Evolutionary conservation across 2,329 filamentous ascomycete species (phyloP).

Genomic region (Trichothecium roseum): DNA sequence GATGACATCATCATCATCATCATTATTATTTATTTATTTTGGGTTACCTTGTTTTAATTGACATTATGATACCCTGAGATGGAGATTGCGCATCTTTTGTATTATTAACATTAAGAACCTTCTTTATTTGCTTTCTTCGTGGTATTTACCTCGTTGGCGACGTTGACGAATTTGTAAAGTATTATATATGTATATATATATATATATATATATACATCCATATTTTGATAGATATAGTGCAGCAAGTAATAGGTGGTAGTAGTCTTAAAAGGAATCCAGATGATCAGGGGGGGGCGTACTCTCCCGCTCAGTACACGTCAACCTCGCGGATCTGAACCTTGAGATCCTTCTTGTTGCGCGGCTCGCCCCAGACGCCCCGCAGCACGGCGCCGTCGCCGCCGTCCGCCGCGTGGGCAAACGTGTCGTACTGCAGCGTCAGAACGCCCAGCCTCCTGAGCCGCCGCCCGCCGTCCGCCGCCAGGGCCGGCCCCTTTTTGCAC

Average conservation of each 20-base stretch:
- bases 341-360: constrained; percentile 12
- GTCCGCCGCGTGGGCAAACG: constrained; percentile 11
- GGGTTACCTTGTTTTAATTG: background rate
- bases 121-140: too few relatives aligned
- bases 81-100: background rate
- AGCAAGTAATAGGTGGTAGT: background rate
- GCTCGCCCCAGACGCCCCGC: constrained; percentile 9
- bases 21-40: background rate
- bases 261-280: background rate
- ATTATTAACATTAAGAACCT: background rate
- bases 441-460: constrained; percentile 1
- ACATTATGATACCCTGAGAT: too few relatives aligned
- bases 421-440: constrained; percentile 9
- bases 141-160: too few relatives aligned
- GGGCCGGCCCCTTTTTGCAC: constrained; percentile 10
- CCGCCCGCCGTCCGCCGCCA: background rate
- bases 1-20: constrained; percentile 3
- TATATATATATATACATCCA: background rate
- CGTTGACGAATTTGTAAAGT: background rate
- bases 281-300: background rate
- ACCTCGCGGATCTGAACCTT: constrained; percentile 19
- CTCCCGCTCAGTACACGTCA: constrained; percentile 20
- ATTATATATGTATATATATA: background rate
- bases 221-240: background rate
- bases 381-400: constrained; percentile 14